Evolutionary conservation across 371 early-diverging fungal species (phyloP).

Genomic region (Mortierella sp.): DNA sequence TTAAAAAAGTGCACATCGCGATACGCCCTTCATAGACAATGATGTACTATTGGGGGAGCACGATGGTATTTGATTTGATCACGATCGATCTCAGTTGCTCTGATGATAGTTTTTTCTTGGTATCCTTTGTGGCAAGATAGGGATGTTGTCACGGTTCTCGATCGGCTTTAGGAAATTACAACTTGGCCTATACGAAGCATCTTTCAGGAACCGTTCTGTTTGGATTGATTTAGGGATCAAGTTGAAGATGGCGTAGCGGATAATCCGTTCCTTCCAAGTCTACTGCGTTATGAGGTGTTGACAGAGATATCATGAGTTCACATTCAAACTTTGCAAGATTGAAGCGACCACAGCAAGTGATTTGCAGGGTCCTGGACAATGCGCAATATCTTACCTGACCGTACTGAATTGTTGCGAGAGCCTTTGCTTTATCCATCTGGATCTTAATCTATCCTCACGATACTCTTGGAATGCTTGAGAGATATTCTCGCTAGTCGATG

Average conservation of each 20-base stretch:
- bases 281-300: too few species aligned
- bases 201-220: conserved; percentile 16
- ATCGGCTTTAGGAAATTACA: conserved; percentile 5
- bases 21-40: too few species aligned
- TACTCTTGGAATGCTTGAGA: too few species aligned
- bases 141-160: conserved; percentile 11
- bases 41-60: too few species aligned
- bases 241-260: conserved; percentile 19
- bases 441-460: too few species aligned
- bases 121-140: conserved; percentile 15
- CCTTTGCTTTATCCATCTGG: conserved; percentile 31
- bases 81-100: too few species aligned
- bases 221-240: conserved; percentile 1
- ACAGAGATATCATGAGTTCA: too few species aligned
- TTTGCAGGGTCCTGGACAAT: too few species aligned
- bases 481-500: conserved; percentile 25
- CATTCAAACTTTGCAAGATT: too few species aligned
- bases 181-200: conserved; percentile 11
- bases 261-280: conserved; percentile 13
- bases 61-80: too few species aligned
- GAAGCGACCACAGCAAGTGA: too few species aligned
- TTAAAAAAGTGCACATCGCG: too few species aligned
- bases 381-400: conserved; percentile 24
- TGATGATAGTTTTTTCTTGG: background rate
- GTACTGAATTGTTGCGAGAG: conserved; percentile 24